Base-by-base conservation (phyloP, 2,329 filamentous ascomycete genomes). In the Cytospora piceicola region DNA sequence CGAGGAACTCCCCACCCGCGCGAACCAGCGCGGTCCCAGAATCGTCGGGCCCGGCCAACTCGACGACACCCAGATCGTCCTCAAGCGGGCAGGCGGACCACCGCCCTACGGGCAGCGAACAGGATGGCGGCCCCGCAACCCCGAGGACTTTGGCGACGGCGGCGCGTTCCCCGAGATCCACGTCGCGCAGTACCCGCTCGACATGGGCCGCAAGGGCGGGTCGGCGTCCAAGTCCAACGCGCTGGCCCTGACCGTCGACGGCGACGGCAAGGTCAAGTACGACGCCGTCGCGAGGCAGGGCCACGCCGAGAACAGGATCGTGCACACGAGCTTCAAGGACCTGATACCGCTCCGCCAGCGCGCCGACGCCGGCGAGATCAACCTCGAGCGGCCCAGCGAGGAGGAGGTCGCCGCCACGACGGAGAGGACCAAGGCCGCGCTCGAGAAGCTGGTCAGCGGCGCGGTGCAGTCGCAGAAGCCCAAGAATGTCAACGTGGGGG, bases 261-360 rank as follows among this genome's bases (percentile, higher is more conserved):
- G 85, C 0, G 90, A 96, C 70, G 95, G 95, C 54, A 96, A 96
- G 75, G 91, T 97, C 69, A 96, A 97, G 78, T 99, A 97, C 80
- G 93, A 97, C 76, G 93, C 94, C 62, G 96, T 99, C 74, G 94
- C 94, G 60, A 86, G 90, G 72, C 91, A 94, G 74, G 95, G 95
- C 17, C 95, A 99, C 76, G 85, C 85, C 75, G 92, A 93, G 24
- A 88, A 87, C 67, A 86, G 94, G 58, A 91, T 97, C 69, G 89
- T 99, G 14, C 95, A 99, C 77, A 90, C 95, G 24, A 96, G 92
- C 11, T 99, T 99, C 82, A 97, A 97, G 76, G 95, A 98, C 73
- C 81, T 99, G 59, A 99, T 99, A 68, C 95, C 95, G 8, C 83
- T 99, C 67, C 88, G 95, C 67, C 94, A 98, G 77, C 90, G 93